A percentile compares a stretch with the other conserved stretches of the same genome.
phyloP scores from a whole-genome alignment of 768 basidiomycete species.

The Lactarius akahatsu region DNA sequence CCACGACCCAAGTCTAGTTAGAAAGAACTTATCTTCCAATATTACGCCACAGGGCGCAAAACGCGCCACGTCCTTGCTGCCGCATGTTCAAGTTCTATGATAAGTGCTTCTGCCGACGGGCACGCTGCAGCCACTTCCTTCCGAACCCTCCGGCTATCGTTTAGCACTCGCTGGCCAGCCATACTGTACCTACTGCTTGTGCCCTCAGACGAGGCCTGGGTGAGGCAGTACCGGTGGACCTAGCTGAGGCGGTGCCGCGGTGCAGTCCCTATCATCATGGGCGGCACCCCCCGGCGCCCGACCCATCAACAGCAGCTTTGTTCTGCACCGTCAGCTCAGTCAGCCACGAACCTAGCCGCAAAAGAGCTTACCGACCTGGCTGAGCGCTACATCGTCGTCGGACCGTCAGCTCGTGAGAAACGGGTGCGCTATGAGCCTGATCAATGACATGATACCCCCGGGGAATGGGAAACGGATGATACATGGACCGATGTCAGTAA shows the following conservation, averaged over 20 bases:
- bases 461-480: background rate
- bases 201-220: background rate
- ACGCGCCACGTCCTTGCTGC: background rate
- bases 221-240: background rate
- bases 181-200: background rate
- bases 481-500: no score
- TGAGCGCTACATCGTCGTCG: no score
- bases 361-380: background rate
- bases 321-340: background rate
- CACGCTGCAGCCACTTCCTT: background rate
- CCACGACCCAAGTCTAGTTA: background rate
- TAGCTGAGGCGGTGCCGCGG: background rate
- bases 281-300: no score
- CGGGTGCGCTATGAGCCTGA: background rate
- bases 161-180: background rate
- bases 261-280: background rate
- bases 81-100: background rate
- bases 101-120: background rate
- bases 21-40: background rate
- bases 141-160: background rate
- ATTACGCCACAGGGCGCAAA: background rate
- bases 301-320: background rate
- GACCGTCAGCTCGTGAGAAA: background rate
- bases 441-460: no score
- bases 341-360: background rate